phyloP scores from a whole-genome alignment of 179 eudicot species.

The Camellia oleifera region DNA sequence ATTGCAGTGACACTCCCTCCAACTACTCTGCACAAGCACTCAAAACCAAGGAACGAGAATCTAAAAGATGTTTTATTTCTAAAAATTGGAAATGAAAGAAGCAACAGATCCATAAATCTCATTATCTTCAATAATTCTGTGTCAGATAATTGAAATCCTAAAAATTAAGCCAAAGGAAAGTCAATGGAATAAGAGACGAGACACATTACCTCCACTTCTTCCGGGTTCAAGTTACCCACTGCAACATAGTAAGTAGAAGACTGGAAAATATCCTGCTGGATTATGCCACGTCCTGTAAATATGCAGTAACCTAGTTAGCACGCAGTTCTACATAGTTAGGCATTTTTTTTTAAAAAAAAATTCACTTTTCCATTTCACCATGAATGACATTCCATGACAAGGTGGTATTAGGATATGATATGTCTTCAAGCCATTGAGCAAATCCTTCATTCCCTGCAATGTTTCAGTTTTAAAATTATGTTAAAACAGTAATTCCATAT shows the following conservation, averaged over 20 bases:
- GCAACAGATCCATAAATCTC: not conserved
- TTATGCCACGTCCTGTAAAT: conserved; percentile 55
- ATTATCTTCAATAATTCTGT: not conserved
- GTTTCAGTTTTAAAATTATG: not conserved
- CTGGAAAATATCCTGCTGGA: conserved; percentile 40
- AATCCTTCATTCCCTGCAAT: conserved; percentile 56
- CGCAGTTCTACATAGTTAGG: not conserved
- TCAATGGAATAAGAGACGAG: not conserved
- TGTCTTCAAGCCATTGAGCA: conserved; percentile 59
- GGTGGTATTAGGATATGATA: conserved; percentile 60
- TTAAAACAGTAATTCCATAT: not conserved
- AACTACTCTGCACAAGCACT: not conserved
- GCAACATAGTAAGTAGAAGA: conserved; percentile 65
- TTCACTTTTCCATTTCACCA: conserved; percentile 36
- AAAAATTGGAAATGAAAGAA: not conserved
- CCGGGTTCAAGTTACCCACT: conserved; percentile 62
- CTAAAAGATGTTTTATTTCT: not conserved
- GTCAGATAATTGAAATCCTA: not conserved
- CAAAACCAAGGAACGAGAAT: not conserved
- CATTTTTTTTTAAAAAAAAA: not conserved
- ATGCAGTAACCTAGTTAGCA: not conserved
- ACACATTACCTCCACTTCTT: conserved; percentile 44
- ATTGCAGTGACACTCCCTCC: not conserved
- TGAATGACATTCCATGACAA: conserved; percentile 56
- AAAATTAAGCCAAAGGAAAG: not conserved